Evolutionary conservation across 1,139 yeast genomes (phyloP).

Genomic region (Sugiyamaella neomexicana): DNA sequence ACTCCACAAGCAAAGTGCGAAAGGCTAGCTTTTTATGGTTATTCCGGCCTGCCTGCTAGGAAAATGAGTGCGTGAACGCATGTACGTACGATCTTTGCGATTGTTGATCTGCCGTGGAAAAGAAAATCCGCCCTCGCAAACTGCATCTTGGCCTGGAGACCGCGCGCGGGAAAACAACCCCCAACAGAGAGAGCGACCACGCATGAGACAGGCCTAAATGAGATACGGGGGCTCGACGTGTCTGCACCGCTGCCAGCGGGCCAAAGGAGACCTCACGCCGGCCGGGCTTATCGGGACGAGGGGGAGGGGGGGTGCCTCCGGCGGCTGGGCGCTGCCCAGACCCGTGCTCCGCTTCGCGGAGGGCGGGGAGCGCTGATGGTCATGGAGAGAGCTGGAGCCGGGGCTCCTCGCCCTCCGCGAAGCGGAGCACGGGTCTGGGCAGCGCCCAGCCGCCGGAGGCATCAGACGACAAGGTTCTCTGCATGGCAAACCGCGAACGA

Average conservation of each 20-base stretch:
- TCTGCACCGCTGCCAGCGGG: too few species aligned
- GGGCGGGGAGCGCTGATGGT: too few species aligned
- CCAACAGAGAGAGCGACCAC: background rate
- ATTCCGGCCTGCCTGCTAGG: background rate
- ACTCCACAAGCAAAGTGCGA: background rate
- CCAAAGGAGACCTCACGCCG: too few species aligned
- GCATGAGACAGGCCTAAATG: background rate
- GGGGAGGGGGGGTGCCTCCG: too few species aligned
- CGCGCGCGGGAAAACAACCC: background rate
- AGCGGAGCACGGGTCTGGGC: background rate
- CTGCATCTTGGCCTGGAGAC: background rate
- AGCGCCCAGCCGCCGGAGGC: background rate
- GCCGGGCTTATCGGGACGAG: too few species aligned
- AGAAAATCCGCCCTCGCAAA: background rate
- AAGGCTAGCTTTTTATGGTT: conserved; percentile 1
- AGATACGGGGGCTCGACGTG: too few species aligned
- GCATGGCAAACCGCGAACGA: too few species aligned
- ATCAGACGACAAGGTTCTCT: too few species aligned
- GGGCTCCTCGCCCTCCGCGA: background rate
- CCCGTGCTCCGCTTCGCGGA: too few species aligned
- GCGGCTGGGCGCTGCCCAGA: too few species aligned
- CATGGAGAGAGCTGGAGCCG: too few species aligned
- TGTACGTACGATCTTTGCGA: background rate
- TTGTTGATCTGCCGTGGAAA: background rate
- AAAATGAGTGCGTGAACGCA: too few species aligned